A percentile compares a stretch with the other conserved stretches of the same genome.
Conservation (phyloP, 345 rosid genomes). For the Zanthoxylum bungeanum region DNA sequence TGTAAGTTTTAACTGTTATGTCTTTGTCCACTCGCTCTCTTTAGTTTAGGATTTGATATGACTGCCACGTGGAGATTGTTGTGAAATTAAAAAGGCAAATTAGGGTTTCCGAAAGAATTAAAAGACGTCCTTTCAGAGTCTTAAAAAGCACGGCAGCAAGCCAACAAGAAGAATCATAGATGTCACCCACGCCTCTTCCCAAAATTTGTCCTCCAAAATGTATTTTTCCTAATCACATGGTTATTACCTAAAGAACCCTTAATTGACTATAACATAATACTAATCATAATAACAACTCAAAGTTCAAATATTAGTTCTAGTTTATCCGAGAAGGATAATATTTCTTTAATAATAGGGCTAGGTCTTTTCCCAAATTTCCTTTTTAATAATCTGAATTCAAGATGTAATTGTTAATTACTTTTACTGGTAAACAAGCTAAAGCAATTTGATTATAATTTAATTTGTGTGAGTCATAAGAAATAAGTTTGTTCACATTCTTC, state of each 20-base stretch:
- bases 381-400: no score
- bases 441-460: no score
- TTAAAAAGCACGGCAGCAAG: constrained; percentile 10
- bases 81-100: not conserved
- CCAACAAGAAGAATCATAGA: constrained; percentile 27
- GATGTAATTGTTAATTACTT: no score
- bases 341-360: no score
- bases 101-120: no score
- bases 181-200: constrained; percentile 21
- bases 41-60: constrained; percentile 11
- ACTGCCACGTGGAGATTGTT: constrained; percentile 25
- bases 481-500: no score
- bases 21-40: constrained; percentile 1
- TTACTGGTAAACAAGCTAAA: no score
- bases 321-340: no score
- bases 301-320: not conserved
- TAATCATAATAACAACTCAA: not conserved
- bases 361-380: no score
- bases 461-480: no score
- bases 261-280: no score
- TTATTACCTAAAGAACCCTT: not conserved
- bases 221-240: not conserved
- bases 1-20: not conserved
- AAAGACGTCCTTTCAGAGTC: not conserved
- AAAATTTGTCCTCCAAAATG: not conserved